phyloP scores from a whole-genome alignment of 148 eudicot genomes.

The Spergularia bocconei region DNA sequence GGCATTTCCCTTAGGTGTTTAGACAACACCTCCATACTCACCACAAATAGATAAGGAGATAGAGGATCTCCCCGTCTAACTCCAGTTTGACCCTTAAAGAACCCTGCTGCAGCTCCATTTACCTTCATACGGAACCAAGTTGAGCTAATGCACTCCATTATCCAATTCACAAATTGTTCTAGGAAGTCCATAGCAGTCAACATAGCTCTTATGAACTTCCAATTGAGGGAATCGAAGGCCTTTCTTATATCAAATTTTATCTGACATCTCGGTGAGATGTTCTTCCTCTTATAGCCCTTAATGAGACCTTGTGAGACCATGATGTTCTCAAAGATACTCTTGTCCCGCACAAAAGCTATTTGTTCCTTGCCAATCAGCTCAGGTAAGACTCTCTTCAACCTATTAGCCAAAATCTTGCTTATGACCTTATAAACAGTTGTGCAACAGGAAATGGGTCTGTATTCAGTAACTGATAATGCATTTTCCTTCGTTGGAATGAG shows the following conservation, averaged over 20 bases:
- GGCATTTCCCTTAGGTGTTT: no score
- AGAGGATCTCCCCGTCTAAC: neutral
- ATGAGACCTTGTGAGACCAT: neutral
- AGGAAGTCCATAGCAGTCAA: neutral
- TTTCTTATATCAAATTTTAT: no score
- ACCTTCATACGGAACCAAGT: neutral
- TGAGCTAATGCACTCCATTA: neutral
- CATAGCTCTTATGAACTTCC: neutral
- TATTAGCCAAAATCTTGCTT: no score
- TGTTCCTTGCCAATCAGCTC: no score
- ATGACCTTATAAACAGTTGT: no score
- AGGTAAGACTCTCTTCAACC: no score
- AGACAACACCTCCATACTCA: neutral
- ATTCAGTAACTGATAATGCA: no score
- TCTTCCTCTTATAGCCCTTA: neutral
- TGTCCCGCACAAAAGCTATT: no score
- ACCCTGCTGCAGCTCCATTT: neutral
- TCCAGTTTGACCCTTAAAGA: neutral
- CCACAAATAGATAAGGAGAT: neutral
- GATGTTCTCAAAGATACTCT: no score
- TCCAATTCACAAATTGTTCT: neutral
- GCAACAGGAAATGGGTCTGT: no score
- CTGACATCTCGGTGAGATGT: no score
- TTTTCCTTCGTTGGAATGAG: no score
- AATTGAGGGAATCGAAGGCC: neutral